Evolutionary conservation across 441 rosid genomes (phyloP), one percentile per base, ranked within the genome.

Genomic region (Dalechampia spathulata): DNA sequence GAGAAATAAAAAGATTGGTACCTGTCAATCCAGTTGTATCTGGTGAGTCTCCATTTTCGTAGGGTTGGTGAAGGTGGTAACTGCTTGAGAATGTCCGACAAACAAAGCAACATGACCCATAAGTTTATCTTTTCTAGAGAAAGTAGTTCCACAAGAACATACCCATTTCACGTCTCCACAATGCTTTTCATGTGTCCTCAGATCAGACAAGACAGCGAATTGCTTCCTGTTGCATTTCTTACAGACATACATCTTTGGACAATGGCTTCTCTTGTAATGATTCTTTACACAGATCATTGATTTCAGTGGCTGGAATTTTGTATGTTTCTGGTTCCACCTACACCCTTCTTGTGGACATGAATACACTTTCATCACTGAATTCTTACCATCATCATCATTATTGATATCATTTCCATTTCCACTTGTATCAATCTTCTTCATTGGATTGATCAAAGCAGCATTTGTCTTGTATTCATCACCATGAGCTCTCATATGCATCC

Each of bases 401-500:
- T 51, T 12, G 51, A n/a, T 41, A 27, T 62, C 65, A 2, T 67
- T 64, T 0, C 44, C 42, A 23, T 41, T 20, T n/a, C 2, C 28
- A 6, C 16, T 6, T 11, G 2, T n/a, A n/a, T 11, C 49, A n/a
- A 16, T 45, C 0, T 67, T 76, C 77, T 80, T 83, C 52, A 65
- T 47, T n/a, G 95, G 95, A 34, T 77, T 81, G 58, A 62, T 66
- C 53, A 90, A 75, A 17, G 97, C 87, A 6, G 82, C 80, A 1
- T 52, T 77, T 27, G 83, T 87, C 70, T 90, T 87, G 74, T 87
- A 90, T 47, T 79, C 86, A 30, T 87, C 91, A 1, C 97, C 94
- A 7, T 90, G 97, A 17, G 95, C 94, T 71, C 97, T 78, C 97
- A 90, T 90, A 58, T 90, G 97, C 97, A 90, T 90, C 75, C 97